These are phyloP conservation scores for Sindora glabra DNA, from an alignment of 306 rosid species.

Conservation along the genomic window DNA sequence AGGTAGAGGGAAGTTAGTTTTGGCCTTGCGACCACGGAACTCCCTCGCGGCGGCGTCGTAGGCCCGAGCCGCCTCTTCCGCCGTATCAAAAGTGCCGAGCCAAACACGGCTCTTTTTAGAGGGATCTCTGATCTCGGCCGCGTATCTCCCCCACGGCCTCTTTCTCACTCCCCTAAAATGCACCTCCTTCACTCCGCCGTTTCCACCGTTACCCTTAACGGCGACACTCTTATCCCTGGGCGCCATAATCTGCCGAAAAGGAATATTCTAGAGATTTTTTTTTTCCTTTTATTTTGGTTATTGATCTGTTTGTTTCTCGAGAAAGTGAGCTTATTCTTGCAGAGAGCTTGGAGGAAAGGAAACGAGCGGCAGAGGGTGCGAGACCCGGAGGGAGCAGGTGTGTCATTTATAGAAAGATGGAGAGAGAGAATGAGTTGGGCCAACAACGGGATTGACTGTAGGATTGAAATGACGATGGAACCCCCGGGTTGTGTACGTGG, in stretches of 20 bases:
- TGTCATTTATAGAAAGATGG: slow-evolving; percentile 27
- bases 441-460: no score
- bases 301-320: no score
- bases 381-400: background rate
- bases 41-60: slow-evolving; percentile 83
- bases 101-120: slow-evolving; percentile 96
- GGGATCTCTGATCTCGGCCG: slow-evolving; percentile 96
- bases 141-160: slow-evolving; percentile 98
- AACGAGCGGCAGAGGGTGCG: background rate
- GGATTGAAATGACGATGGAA: no score
- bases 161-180: slow-evolving; percentile 94
- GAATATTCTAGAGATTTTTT: no score
- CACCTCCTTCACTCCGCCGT: slow-evolving; percentile 44
- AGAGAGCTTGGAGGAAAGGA: no score
- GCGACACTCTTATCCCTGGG: slow-evolving; percentile 52
- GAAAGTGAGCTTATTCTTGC: no score
- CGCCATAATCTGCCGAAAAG: slow-evolving; percentile 38
- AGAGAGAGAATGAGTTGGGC: no score
- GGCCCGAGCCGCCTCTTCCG: slow-evolving; percentile 92
- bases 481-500: no score
- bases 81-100: slow-evolving; percentile 96
- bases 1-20: slow-evolving; percentile 62
- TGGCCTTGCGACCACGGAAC: slow-evolving; percentile 91
- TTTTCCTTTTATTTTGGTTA: no score
- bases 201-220: slow-evolving; percentile 16